These are phyloP conservation scores for Aspergillus fructus DNA, from an alignment of 2,329 filamentous ascomycete species.

Conservation along the genomic window DNA sequence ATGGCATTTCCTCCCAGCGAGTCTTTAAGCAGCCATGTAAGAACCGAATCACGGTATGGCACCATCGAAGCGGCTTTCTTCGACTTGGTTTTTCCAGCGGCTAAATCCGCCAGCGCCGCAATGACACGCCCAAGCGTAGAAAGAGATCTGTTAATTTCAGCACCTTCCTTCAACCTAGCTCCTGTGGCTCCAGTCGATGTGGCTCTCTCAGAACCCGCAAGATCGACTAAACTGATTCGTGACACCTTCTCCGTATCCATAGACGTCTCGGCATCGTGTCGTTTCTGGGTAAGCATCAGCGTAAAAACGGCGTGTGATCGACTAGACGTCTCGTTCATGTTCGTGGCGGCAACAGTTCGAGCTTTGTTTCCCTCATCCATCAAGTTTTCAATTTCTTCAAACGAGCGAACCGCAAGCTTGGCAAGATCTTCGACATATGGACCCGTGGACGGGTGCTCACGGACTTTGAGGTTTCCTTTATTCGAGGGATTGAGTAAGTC, in stretches of 20 bases:
- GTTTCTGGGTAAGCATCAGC: conserved; percentile 90
- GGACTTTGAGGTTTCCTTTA: conserved; percentile 93
- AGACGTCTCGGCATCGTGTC: conserved; percentile 84
- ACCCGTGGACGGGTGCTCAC: conserved; percentile 95
- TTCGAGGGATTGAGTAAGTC: conserved; percentile 93
- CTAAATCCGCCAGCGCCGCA: conserved; percentile 87
- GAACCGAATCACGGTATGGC: conserved; percentile 92
- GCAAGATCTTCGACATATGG: conserved; percentile 98
- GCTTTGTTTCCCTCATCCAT: conserved; percentile 99
- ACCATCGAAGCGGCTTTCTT: conserved; percentile 75
- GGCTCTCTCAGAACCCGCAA: conserved; percentile 95
- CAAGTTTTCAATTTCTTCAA: conserved; percentile 91
- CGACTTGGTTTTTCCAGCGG: conserved; percentile 62
- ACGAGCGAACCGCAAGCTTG: conserved; percentile 89
- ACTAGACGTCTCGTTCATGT: conserved; percentile 99
- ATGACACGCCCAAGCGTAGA: conserved; percentile 97
- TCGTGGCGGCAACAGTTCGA: conserved; percentile 93
- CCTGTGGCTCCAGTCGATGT: conserved; percentile 97
- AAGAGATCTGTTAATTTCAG: conserved; percentile 95
- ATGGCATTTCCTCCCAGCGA: conserved; percentile 97
- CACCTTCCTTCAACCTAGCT: conserved; percentile 91
- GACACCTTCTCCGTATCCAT: conserved; percentile 98
- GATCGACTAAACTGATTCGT: conserved; percentile 95
- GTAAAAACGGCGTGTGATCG: conserved; percentile 98
- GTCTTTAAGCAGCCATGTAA: conserved; percentile 97